Percentiles rank a stretch among this genome's conserved stretches.
Conservation (phyloP, 2,329 filamentous ascomycete genomes). For the Aspergillus texensis region DNA sequence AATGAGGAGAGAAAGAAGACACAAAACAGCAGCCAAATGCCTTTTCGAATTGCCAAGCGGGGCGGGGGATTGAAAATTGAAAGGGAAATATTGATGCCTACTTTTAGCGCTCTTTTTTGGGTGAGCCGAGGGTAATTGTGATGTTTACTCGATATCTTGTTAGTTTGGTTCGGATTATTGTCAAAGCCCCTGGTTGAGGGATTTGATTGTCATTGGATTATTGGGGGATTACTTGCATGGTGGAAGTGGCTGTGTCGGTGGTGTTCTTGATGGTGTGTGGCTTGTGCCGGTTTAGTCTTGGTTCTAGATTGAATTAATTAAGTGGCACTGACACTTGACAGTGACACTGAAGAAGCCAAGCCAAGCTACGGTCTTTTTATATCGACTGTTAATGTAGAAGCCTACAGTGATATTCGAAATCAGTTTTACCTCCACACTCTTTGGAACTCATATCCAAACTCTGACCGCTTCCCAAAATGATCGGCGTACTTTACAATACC, state of each 20-base stretch:
- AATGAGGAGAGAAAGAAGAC: not conserved
- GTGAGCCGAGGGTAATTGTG: not conserved
- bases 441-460: no score
- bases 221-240: not conserved
- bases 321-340: no score
- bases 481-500: no score
- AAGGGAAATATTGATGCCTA: constrained; percentile 1
- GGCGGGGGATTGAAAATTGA: not conserved
- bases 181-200: not conserved
- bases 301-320: no score
- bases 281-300: no score
- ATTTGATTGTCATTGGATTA: not conserved
- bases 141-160: not conserved
- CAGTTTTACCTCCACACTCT: no score
- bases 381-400: not conserved
- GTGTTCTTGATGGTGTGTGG: no score
- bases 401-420: not conserved
- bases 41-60: not conserved
- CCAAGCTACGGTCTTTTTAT: not conserved
- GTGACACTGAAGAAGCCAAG: not conserved
- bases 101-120: not conserved
- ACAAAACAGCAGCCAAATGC: not conserved
- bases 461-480: no score
- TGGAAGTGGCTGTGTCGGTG: not conserved
- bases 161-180: not conserved